phyloP scores from a whole-genome alignment of 768 basidiomycete genomes.

The Clitopilus hobsonii region DNA sequence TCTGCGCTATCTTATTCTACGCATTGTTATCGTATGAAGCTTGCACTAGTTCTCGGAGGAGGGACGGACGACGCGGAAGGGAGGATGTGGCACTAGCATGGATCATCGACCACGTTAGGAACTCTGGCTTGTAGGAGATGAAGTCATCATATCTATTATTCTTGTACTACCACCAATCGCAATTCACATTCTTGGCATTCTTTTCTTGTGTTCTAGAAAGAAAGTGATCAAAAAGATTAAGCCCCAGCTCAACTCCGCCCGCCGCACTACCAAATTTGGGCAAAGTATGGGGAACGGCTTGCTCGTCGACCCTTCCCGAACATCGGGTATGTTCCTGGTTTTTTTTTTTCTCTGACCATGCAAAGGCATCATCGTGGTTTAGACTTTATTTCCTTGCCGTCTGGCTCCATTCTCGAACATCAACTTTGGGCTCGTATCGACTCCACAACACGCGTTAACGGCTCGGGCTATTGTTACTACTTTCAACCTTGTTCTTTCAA shows the following conservation, averaged over 20 bases:
- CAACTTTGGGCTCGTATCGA: not conserved
- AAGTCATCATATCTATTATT: slow-evolving; percentile 1
- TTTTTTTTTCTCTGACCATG: not conserved
- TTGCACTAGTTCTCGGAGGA: not conserved
- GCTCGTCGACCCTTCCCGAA: not conserved
- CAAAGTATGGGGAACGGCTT: not conserved
- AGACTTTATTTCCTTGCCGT: not conserved
- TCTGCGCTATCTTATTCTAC: slow-evolving; percentile 1
- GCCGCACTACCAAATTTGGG: not conserved
- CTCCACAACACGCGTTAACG: not conserved
- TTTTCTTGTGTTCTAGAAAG: not conserved
- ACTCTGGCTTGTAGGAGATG: not conserved
- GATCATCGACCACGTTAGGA: not conserved
- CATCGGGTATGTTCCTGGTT: not conserved
- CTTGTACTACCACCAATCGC: not conserved
- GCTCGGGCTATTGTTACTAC: slow-evolving; percentile 10
- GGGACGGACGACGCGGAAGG: not conserved
- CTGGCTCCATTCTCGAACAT: not conserved
- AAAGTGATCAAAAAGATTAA: not conserved
- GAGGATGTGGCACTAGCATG: not conserved
- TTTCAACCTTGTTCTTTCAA: slow-evolving; percentile 9
- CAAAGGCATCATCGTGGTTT: not conserved
- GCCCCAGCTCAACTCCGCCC: not conserved
- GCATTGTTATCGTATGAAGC: slow-evolving; percentile 1
- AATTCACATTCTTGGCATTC: not conserved